Evolutionary conservation across 2,329 filamentous ascomycete genomes (phyloP).

Genomic region (Stachybotrys chartarum): DNA sequence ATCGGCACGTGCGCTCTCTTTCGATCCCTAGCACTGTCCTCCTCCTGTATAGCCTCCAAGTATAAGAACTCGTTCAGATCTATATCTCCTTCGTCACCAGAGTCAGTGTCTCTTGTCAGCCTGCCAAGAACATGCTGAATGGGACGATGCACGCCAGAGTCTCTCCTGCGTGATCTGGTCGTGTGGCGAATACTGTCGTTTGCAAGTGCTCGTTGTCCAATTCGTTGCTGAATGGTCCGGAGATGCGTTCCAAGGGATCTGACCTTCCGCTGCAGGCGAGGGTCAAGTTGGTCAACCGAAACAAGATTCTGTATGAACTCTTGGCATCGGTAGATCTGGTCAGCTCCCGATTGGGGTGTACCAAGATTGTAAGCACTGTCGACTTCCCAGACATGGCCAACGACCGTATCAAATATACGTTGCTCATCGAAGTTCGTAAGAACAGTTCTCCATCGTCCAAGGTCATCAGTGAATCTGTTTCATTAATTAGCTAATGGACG

Average conservation of each 20-base stretch:
- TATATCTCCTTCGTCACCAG: conserved; percentile 3
- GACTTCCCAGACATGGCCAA: conserved; percentile 12
- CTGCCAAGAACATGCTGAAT: conserved; percentile 4
- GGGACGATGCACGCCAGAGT: not conserved
- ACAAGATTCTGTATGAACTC: conserved; percentile 15
- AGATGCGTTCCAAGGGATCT: conserved; percentile 8
- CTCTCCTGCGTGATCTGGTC: not conserved
- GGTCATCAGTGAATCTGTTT: conserved; percentile 15
- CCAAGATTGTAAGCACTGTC: not conserved
- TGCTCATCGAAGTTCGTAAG: conserved; percentile 7
- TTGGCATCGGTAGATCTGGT: conserved; percentile 9
- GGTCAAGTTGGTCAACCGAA: conserved; percentile 5
- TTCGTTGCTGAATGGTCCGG: conserved; percentile 8
- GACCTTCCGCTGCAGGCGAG: conserved; percentile 1
- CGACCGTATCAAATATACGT: conserved; percentile 14
- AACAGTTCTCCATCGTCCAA: conserved; percentile 16
- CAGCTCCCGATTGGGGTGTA: conserved; percentile 1
- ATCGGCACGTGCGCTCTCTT: not conserved
- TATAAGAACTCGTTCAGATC: conserved; percentile 8
- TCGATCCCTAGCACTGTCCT: not conserved
- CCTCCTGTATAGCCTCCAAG: conserved; percentile 6
- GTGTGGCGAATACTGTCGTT: not conserved
- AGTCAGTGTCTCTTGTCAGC: conserved; percentile 5
- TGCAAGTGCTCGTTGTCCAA: conserved; percentile 4
- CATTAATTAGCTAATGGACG: not conserved